Evolutionary conservation across 2,329 filamentous ascomycete genomes (phyloP).

Genomic region (Verticillium tricorpus): DNA sequence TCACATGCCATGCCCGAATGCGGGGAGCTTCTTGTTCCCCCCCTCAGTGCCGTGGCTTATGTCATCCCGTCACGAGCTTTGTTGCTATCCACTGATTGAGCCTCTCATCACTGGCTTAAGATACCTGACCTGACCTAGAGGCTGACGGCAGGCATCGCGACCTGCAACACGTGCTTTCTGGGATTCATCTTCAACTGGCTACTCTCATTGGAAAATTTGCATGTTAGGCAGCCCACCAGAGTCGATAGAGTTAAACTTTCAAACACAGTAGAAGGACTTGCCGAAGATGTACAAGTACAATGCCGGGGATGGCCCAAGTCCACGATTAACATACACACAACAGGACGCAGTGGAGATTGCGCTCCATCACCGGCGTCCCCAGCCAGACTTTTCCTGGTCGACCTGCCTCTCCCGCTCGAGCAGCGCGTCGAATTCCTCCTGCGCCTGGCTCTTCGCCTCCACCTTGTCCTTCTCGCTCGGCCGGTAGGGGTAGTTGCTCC

Average conservation of each 20-base stretch:
- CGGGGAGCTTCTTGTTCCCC: neutral
- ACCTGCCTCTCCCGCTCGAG: slow-evolving; percentile 37
- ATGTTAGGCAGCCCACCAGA: too few species aligned
- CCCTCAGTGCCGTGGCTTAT: neutral
- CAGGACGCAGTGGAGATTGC: neutral
- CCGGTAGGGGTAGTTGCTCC: slow-evolving; percentile 8
- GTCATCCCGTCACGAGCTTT: neutral
- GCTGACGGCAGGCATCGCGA: too few species aligned
- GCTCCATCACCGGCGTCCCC: neutral
- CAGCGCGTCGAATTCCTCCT: slow-evolving; percentile 46
- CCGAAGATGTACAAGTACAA: too few species aligned
- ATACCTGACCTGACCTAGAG: too few species aligned
- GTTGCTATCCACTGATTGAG: too few species aligned
- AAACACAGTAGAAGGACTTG: too few species aligned
- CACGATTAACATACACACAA: neutral
- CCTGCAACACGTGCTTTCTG: too few species aligned
- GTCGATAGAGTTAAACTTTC: too few species aligned
- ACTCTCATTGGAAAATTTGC: too few species aligned
- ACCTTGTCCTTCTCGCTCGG: slow-evolving; percentile 22
- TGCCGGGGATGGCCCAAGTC: too few species aligned
- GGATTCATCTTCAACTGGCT: too few species aligned
- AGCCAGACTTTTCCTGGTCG: neutral
- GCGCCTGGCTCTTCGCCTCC: slow-evolving; percentile 38
- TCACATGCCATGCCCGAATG: slow-evolving; percentile 1
- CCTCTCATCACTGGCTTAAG: too few species aligned